Base-by-base conservation (phyloP, 2,329 filamentous ascomycete genomes). In the Samsoniella hepiali region DNA sequence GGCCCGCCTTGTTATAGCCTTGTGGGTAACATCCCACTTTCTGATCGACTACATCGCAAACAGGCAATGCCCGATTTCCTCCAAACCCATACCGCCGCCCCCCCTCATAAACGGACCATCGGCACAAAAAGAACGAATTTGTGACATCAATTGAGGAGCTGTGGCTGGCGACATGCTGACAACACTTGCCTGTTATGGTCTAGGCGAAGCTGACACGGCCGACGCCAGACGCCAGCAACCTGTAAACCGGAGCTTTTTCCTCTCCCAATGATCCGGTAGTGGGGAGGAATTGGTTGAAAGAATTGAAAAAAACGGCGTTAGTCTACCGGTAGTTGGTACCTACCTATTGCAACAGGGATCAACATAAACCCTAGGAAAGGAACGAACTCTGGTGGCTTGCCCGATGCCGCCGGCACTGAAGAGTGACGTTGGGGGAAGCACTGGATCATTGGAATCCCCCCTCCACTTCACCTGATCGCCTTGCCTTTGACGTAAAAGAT, bases 121-220 rank as follows among this genome's bases (percentile, higher is more conserved):
- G 54, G 54, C 34, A 22, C 22, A 22, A 56, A 42, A 44, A 22
- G 8, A 27, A 15, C 22, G 5, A 31, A 11, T 31, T 29, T 22
- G 36, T 44, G 27, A 44, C 36, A 32, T 58, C 42, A 34, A 47
- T 34, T 11, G n/a, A 45, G 29, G 31, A 36, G 31, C 4, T n/a
- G 51, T 54, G 50, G 50, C 50, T 53, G 50, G 50, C 27, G 11
- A 36, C 7, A 40, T 50, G 57, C 57, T 59, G 57, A 59, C 57
- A 22, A 27, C 10, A 59, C 57, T 42, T 59, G 45, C 57, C 57
- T 40, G 34, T 59, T 59, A 45, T 22, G 57, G 57, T 29, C 44
- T 59, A 59, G 57, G 27, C 34, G 57, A 59, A 8, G 57, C 57
- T 59, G 34, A 59, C 57, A 42, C 8, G 27, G 53, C 27, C 45